Base-by-base conservation (phyloP, 192 early-diverging fungal genomes). In the Dissophora ornata region DNA sequence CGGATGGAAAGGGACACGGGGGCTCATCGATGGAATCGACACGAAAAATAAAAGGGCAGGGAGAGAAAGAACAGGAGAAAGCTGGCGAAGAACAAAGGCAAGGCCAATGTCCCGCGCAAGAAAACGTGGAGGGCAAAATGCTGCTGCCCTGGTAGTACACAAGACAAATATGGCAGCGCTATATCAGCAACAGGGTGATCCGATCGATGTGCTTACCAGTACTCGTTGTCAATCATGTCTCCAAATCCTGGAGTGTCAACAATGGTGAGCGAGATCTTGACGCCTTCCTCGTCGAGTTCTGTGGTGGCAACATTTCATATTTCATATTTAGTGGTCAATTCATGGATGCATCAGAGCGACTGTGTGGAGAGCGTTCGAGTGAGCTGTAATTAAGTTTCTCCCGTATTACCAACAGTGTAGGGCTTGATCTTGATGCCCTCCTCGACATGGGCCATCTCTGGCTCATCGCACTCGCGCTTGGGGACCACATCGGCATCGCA, bases 241-340 rank as follows among this genome's bases (percentile, higher is more conserved):
- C 97, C 98, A 79, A 98, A 99, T 6, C 97, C 98, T 38, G 98
- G 97, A 49, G 98, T 98, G 80, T 99, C 98, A 28, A 99, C 92
- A 57, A 99, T 91, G n/a, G 96, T 98, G 41, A 99, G 88, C 30
- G 95, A 90, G 38, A 99, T 93, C 79, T 94, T 94, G 82, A 96
- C 91, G 42, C 97, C 97, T 81, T 99, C 96, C 84, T 98, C 97
- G 69, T 99, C 96, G 80, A 98, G 89, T 61, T 99, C 96, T 78
- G 32, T 26, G 8, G 4, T n/a, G n/a, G n/a, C n/a, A n/a, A n/a
- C n/a, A n/a, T n/a, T n/a, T n/a, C n/a, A n/a, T n/a, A n/a, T n/a
- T n/a, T n/a, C n/a, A n/a, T n/a, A n/a, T n/a, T n/a, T n/a, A n/a
- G n/a, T n/a, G n/a, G n/a, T n/a, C n/a, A n/a, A n/a, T n/a, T n/a